These are phyloP conservation scores for Talaromyces proteolyticus DNA, from an alignment of 495 filamentous ascomycete species.

Conservation along the genomic window DNA sequence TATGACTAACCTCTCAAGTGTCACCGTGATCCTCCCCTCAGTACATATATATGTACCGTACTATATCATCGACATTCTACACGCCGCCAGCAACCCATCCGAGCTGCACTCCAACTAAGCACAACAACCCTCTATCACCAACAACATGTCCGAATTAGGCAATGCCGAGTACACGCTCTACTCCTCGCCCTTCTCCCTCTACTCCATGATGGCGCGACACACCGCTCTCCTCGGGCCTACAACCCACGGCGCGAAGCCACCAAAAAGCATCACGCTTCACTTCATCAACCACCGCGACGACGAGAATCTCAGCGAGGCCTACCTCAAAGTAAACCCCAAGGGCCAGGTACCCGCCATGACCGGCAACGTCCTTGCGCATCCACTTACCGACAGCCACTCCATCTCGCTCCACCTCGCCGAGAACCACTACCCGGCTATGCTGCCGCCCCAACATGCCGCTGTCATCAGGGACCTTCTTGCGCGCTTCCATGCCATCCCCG, in stretches of 20 bases:
- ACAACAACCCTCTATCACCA: not conserved
- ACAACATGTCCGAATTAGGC: not conserved
- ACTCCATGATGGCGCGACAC: constrained; percentile 5
- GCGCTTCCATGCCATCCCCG: not conserved
- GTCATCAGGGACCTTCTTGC: constrained; percentile 2
- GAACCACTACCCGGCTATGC: not conserved
- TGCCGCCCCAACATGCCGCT: not conserved
- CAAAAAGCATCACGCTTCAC: not conserved
- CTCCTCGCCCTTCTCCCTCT: constrained; percentile 3
- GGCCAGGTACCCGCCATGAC: constrained; percentile 5
- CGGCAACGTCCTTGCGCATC: constrained; percentile 1
- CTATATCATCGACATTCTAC: too few relatives aligned
- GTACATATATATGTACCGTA: too few relatives aligned
- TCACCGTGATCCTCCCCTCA: too few relatives aligned
- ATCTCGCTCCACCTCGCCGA: constrained; percentile 4
- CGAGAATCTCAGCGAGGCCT: not conserved
- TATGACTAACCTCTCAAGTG: too few relatives aligned
- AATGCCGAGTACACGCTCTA: constrained; percentile 6
- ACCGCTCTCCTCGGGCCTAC: constrained; percentile 1
- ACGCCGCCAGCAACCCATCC: too few relatives aligned
- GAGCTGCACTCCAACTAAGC: not conserved
- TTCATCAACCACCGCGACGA: not conserved
- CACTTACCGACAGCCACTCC: constrained; percentile 2
- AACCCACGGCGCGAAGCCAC: not conserved
- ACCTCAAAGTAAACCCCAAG: constrained; percentile 3